These are phyloP conservation scores for Gynochthodes officinalis DNA, from an alignment of 257 asterid genomes.

Conservation along the genomic window DNA sequence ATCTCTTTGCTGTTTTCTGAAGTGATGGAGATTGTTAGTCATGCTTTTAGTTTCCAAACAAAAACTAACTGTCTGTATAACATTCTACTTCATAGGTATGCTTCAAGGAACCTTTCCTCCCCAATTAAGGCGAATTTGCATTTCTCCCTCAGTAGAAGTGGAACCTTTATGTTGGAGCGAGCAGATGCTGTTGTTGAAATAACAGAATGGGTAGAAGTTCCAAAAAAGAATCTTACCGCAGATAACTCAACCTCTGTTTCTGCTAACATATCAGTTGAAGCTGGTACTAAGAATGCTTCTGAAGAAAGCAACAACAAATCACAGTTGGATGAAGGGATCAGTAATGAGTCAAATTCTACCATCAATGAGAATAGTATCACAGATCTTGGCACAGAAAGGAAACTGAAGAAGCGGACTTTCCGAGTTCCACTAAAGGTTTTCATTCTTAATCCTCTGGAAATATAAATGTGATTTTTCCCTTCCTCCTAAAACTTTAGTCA, in stretches of 20 bases:
- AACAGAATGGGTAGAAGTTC: slow-evolving; percentile 98
- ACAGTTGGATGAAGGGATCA: slow-evolving; percentile 40
- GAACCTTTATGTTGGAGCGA: slow-evolving; percentile 75
- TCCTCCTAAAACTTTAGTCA: background rate
- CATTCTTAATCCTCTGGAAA: slow-evolving; percentile 5
- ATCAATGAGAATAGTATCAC: slow-evolving; percentile 43
- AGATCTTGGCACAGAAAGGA: slow-evolving; percentile 74
- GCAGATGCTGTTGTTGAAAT: slow-evolving; percentile 91
- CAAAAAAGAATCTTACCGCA: slow-evolving; percentile 72
- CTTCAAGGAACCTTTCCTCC: slow-evolving; percentile 82
- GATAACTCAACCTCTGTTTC: slow-evolving; percentile 74
- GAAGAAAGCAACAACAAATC: slow-evolving; percentile 56
- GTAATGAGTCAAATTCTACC: slow-evolving; percentile 38
- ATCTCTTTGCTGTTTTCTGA: slow-evolving; percentile 16
- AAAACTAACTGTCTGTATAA: slow-evolving; percentile 1
- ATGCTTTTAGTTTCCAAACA: slow-evolving; percentile 16
- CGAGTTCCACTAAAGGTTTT: slow-evolving; percentile 85
- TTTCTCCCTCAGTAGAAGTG: slow-evolving; percentile 96
- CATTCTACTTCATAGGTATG: slow-evolving; percentile 50
- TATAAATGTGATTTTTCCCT: background rate
- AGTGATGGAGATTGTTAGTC: slow-evolving; percentile 16
- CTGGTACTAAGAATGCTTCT: slow-evolving; percentile 40
- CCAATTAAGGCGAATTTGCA: slow-evolving; percentile 93
- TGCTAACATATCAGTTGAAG: slow-evolving; percentile 51
- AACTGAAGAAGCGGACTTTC: slow-evolving; percentile 85